Percentiles rank a stretch among this genome's conserved stretches.
These are phyloP conservation scores for Candida anutae DNA, from an alignment of 1,139 yeast species.

Conservation along the genomic window DNA sequence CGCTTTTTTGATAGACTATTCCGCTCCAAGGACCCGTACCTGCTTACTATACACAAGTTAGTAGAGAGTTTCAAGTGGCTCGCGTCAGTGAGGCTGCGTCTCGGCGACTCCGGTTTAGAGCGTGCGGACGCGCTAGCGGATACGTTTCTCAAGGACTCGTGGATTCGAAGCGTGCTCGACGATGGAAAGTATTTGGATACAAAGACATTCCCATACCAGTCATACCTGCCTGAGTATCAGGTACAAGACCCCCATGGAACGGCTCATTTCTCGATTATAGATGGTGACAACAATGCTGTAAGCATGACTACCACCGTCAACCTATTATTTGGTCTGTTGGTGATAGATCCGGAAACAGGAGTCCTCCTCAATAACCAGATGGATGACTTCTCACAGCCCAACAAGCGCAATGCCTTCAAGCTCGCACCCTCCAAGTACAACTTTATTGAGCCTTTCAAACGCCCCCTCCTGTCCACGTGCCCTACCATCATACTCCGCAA, in stretches of 20 bases:
- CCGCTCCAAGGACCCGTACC: constrained; percentile 24
- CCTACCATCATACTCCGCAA: constrained; percentile 63
- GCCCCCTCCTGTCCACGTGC: constrained; percentile 80
- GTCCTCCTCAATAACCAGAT: constrained; percentile 80
- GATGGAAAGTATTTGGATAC: constrained; percentile 42
- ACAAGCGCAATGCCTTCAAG: constrained; percentile 64
- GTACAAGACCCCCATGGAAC: constrained; percentile 80
- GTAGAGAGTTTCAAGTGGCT: constrained; percentile 92
- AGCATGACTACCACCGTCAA: constrained; percentile 90
- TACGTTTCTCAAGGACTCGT: constrained; percentile 30
- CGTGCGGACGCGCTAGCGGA: constrained; percentile 15
- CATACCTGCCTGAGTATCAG: constrained; percentile 74
- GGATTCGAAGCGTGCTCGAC: constrained; percentile 45
- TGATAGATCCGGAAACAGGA: constrained; percentile 79
- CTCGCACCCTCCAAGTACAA: constrained; percentile 76
- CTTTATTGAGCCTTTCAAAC: constrained; percentile 61
- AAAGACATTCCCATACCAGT: constrained; percentile 58
- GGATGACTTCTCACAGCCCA: constrained; percentile 90
- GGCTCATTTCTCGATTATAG: constrained; percentile 75
- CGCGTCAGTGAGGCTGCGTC: constrained; percentile 72
- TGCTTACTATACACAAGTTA: constrained; percentile 54
- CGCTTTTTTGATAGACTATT: constrained; percentile 35
- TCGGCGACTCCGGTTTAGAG: constrained; percentile 51
- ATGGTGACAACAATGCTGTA: constrained; percentile 64
- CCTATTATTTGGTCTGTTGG: constrained; percentile 70